These are phyloP conservation scores for Plenodomus lindquistii DNA, from an alignment of 2,329 filamentous ascomycete genomes.

Conservation along the genomic window DNA sequence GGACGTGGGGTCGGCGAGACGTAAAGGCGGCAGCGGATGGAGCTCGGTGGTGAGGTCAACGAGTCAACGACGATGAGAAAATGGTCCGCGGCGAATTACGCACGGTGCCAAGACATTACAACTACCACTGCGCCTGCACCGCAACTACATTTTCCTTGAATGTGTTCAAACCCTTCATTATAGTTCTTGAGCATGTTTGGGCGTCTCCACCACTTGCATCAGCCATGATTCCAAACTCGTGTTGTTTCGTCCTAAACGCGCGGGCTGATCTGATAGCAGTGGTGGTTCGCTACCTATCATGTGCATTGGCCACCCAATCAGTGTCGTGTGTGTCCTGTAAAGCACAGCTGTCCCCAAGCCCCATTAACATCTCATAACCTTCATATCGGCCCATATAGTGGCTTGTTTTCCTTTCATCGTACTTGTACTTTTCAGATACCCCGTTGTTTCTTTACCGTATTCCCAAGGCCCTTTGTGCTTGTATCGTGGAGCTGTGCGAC, in stretches of 20 bases:
- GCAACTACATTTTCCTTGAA: no score
- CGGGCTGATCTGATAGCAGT: constrained; percentile 18
- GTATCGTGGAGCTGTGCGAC: constrained; percentile 26
- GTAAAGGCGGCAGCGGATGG: constrained; percentile 28
- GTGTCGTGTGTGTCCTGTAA: constrained; percentile 18
- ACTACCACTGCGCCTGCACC: constrained; percentile 10
- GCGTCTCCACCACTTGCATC: no score
- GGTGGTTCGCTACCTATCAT: constrained; percentile 12
- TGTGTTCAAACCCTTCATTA: no score
- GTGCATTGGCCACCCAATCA: constrained; percentile 39
- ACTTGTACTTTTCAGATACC: constrained; percentile 31
- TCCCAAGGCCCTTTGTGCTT: constrained; percentile 8
- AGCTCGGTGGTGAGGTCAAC: constrained; percentile 33
- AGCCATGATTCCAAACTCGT: neutral
- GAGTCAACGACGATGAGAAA: constrained; percentile 34
- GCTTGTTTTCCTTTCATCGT: constrained; percentile 18
- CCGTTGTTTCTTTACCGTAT: constrained; percentile 19
- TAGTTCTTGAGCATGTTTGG: no score
- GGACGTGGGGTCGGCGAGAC: constrained; percentile 39
- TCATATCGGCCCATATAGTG: constrained; percentile 25
- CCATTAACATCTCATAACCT: constrained; percentile 13
- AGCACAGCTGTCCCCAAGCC: constrained; percentile 45
- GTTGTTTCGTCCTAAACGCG: constrained; percentile 12
- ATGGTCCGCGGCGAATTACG: constrained; percentile 31
- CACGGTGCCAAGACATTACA: constrained; percentile 20